Percentiles rank a stretch among this genome's conserved stretches.
Evolutionary conservation across 805 yeast species (phyloP).

Genomic region (Yamadazyma sp.): DNA sequence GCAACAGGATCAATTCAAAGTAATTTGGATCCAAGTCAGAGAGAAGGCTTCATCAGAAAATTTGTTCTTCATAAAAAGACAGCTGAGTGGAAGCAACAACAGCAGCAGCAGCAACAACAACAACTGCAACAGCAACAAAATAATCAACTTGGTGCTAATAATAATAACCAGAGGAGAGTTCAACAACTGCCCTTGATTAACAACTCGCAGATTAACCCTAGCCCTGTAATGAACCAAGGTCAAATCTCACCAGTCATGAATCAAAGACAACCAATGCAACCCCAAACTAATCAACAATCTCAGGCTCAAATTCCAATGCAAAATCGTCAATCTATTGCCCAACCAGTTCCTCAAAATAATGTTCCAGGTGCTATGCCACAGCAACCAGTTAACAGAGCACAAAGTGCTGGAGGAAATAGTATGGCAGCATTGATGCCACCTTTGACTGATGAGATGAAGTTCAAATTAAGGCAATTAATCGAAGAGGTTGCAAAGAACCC

Average conservation of each 20-base stretch:
- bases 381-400: background rate
- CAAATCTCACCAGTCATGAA: constrained; percentile 11
- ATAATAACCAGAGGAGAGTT: constrained; percentile 3
- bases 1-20: constrained; percentile 32
- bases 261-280: constrained; percentile 16
- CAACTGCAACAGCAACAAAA: constrained; percentile 1
- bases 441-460: constrained; percentile 58
- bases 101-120: constrained; percentile 16
- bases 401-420: background rate
- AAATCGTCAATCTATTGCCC: constrained; percentile 9
- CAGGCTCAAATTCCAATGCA: constrained; percentile 11
- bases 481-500: constrained; percentile 70
- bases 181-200: constrained; percentile 13
- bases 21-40: constrained; percentile 33
- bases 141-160: background rate
- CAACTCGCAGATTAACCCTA: constrained; percentile 10
- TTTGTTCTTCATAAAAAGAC: constrained; percentile 39
- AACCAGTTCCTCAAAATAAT: constrained; percentile 1
- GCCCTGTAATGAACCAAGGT: constrained; percentile 11
- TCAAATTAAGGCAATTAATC: constrained; percentile 57
- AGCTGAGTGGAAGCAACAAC: constrained; percentile 27
- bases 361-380: background rate
- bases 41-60: constrained; percentile 36
- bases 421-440: constrained; percentile 26
- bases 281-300: constrained; percentile 10